Evolutionary conservation across 148 eudicot species (phyloP).

Genomic region (Diospyros kaki): DNA sequence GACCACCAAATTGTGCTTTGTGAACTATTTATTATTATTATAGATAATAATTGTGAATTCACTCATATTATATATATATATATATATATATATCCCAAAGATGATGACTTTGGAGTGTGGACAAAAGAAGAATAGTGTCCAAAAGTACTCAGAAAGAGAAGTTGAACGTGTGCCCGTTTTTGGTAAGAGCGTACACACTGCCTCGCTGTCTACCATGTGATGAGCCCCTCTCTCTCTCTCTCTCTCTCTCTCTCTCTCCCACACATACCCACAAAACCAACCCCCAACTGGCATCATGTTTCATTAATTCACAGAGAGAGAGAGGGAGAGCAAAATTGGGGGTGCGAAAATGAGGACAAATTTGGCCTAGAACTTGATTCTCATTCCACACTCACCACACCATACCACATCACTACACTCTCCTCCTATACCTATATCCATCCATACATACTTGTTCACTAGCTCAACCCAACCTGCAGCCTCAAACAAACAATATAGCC

Average conservation of each 20-base stretch:
- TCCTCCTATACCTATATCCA: not conserved
- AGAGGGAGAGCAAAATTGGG: not conserved
- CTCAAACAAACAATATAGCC: not conserved
- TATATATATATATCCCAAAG: too few species aligned
- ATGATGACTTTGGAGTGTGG: too few species aligned
- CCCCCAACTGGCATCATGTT: not conserved
- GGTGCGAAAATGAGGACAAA: constrained; percentile 27
- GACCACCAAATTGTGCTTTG: too few species aligned
- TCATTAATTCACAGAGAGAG: constrained; percentile 32
- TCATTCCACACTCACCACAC: constrained; percentile 13
- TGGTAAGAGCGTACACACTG: constrained; percentile 21
- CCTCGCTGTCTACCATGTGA: constrained; percentile 33
- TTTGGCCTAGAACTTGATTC: constrained; percentile 26
- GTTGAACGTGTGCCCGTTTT: constrained; percentile 25
- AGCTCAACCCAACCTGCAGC: not conserved
- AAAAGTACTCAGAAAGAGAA: constrained; percentile 25
- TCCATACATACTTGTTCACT: not conserved
- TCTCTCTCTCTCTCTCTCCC: constrained; percentile 3
- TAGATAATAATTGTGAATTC: too few species aligned
- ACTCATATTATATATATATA: too few species aligned
- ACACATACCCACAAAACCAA: too few species aligned
- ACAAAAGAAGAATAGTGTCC: constrained; percentile 16
- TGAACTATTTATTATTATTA: too few species aligned
- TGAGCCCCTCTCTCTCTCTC: constrained; percentile 8
- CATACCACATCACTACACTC: too few species aligned